phyloP scores from a whole-genome alignment of 2,329 filamentous ascomycete genomes.

The Metarhizium rileyi region DNA sequence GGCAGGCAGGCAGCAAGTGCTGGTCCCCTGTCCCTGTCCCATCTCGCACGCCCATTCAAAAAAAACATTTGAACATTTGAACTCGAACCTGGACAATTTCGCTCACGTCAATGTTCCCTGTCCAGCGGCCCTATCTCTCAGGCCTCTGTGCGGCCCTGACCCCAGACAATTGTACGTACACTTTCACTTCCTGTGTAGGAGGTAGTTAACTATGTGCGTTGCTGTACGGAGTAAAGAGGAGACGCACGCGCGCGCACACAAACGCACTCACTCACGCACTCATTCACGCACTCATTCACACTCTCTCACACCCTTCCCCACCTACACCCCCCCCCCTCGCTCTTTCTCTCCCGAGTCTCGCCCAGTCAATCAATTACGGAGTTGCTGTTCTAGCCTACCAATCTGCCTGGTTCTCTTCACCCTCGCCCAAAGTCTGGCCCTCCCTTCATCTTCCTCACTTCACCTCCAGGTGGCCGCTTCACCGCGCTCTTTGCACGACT shows the following conservation, averaged over 20 bases:
- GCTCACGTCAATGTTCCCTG: neutral
- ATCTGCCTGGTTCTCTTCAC: conserved; percentile 4
- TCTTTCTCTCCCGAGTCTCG: neutral
- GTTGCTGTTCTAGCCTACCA: no score
- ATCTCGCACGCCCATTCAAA: neutral
- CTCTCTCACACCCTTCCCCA: neutral
- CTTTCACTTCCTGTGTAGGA: no score
- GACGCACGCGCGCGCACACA: no score
- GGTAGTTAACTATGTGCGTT: no score
- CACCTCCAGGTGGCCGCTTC: conserved; percentile 4
- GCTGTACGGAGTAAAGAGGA: no score
- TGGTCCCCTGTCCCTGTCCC: neutral
- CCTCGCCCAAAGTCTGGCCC: conserved; percentile 8
- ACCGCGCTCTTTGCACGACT: conserved; percentile 6
- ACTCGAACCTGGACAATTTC: neutral
- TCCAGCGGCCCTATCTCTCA: neutral
- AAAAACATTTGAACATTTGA: no score
- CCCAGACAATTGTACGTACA: no score
- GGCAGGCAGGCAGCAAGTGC: no score
- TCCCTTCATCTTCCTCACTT: conserved; percentile 6
- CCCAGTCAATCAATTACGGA: no score
- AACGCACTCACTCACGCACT: no score
- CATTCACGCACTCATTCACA: no score
- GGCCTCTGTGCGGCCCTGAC: no score
- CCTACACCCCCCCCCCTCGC: neutral